Conservation (phyloP, 352 stramenopile species). For the Plasmopara viticola region DNA sequence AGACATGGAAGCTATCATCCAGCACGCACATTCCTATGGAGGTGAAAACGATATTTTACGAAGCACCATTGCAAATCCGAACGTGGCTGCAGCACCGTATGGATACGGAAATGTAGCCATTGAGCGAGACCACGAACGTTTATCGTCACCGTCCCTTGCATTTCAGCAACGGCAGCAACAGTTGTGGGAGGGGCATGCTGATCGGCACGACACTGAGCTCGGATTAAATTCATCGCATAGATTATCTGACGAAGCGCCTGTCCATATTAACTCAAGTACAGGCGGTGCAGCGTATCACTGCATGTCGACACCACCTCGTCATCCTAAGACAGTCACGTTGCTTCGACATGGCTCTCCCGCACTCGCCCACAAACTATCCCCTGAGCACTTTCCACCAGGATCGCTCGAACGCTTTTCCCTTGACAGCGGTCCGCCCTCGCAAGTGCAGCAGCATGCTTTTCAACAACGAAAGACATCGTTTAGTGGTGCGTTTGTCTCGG, state of each 20-base stretch:
- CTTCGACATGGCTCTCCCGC: conserved; percentile 33
- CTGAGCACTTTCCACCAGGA: conserved; percentile 23
- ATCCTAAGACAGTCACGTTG: conserved; percentile 53
- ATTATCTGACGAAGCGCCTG: conserved; percentile 31
- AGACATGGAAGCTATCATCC: conserved; percentile 13
- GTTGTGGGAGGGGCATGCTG: conserved; percentile 26
- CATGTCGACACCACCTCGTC: conserved; percentile 58
- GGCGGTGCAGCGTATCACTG: conserved; percentile 28
- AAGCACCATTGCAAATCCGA: conserved; percentile 41
- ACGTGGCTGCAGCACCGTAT: conserved; percentile 63
- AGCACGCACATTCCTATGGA: conserved; percentile 69
- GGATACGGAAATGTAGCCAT: conserved; percentile 75
- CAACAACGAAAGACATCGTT: conserved; percentile 37
- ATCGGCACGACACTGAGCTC: conserved; percentile 23
- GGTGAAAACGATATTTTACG: conserved; percentile 44
- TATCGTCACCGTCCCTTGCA: conserved; percentile 23
- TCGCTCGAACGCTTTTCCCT: conserved; percentile 70
- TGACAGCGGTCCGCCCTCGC: conserved; percentile 21
- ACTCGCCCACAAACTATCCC: conserved; percentile 16
- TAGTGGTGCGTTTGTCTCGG: conserved; percentile 35
- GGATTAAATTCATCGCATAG: conserved; percentile 19
- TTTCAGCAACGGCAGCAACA: conserved; percentile 31
- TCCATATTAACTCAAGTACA: conserved; percentile 11
- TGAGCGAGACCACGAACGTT: conserved; percentile 27
- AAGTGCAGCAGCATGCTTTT: conserved; percentile 10